Evolutionary conservation across 2,329 filamentous ascomycete genomes (phyloP), one percentile per base, ranked within the genome.

Genomic region (Aureobasidium lini): DNA sequence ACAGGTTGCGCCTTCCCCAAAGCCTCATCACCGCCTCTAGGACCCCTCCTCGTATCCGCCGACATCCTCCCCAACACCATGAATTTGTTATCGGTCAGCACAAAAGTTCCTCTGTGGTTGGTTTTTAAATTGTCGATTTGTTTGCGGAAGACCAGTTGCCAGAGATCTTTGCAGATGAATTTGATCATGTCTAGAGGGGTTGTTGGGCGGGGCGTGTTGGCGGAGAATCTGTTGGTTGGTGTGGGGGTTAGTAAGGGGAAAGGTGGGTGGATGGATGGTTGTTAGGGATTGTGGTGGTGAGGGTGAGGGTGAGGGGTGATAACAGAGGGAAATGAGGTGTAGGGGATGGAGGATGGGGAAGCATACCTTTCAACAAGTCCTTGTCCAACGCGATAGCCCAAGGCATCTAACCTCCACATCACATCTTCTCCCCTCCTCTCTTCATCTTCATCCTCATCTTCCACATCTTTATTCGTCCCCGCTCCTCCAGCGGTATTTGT

Each of bases 41-140:
- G 61, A 57, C 64, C 72, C 36, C 64, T 67, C 62, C 62, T 63
- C 47, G 65, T 61, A 63, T 93, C 87, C 64, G 91, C 88, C 69
- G 88, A 93, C 92, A 97, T 96, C 50, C 91, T 83, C 37, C 85
- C 82, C 65, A 99, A 87, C 0, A 93, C 92, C 50, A 90, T 87
- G 76, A 99, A 99, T 9, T 87, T 79, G 71, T 91, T 91, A 75
- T 99, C 94, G 13, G 93, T 97, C 56, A 99, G 78, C 44, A 99
- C 94, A 73, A 96, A 99, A 66, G 97, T 91, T 53, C 94, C 94
- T 67, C 94, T 81, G 72, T 99, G 94, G 71, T 99, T 99, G 8
- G 94, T 99, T 76, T 99, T 99, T 48, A 99, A 81, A 72, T 99
- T 99, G 75, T 99, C 94, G 69, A 99, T 90, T 73, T 97, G 95